Base-by-base conservation (phyloP, 495 filamentous ascomycete genomes). In the Aspergillus homomorphus region DNA sequence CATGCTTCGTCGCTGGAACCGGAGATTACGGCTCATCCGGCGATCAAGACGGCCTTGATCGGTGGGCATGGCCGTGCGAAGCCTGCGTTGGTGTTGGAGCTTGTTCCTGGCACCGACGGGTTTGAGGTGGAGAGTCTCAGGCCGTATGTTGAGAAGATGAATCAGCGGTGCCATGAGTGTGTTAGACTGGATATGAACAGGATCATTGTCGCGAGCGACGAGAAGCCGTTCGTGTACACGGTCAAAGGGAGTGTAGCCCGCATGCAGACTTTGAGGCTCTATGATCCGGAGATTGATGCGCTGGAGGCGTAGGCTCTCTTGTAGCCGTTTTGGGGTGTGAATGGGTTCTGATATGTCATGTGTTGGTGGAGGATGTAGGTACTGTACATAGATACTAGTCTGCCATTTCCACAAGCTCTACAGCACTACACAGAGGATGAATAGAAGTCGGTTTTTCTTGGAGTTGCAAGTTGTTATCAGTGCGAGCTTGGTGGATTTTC, bases 261-360 rank as follows among this genome's bases (percentile, higher is more conserved):
- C 45, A 24, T 65, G 18, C 69, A 66, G 44, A 73, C 67, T 3
- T 56, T 76, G 51, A 49, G 59, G 10, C 43, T 69, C 3, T 76
- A 74, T 54, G 62, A 68, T 28, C 65, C 73, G 16, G 71, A 71
- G 30, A 75, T 77, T 54, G 66, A 55, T 8, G 50, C 33, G 15
- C 49, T 68, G 7, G 26, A 28, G 26, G 26, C 4, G 26, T 28
- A 28, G 26, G 26, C 4, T 28, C 9, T 28, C 9, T 9, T 28
- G 26, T 3, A 9, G 26, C 26, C n/a, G n/a, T n/a, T 28, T 4
- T 28, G 26, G 26, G 26, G 26, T 3, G 26, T 28, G 26, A 3
- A 28, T 28, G 26, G 26, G 9, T 28, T 28, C 3, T 28, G 26
- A n/a, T n/a, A n/a, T n/a, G n/a, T n/a, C n/a, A n/a, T n/a, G n/a